Percentiles rank a stretch among this genome's conserved stretches.
Evolutionary conservation across 2,329 filamentous ascomycete genomes (phyloP).

Genomic region (Sphaerulina vaccinii): DNA sequence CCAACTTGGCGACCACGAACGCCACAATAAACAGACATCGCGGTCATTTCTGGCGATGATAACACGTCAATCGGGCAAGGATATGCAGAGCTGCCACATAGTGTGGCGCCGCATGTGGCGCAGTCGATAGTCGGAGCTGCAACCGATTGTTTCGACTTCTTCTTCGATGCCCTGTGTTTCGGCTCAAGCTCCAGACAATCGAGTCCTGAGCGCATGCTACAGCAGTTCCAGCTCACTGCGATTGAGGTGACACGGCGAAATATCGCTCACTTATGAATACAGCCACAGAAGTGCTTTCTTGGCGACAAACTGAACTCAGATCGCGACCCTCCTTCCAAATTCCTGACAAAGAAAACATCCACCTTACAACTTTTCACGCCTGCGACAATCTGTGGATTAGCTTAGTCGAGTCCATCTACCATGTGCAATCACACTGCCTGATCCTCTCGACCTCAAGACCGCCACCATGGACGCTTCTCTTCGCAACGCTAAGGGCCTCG

Average conservation of each 20-base stretch:
- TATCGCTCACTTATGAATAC: too few species aligned
- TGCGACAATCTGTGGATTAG: neutral
- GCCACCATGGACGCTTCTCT: slow-evolving; percentile 42
- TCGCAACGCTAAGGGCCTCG: slow-evolving; percentile 43
- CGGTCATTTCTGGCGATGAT: neutral
- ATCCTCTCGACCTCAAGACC: neutral
- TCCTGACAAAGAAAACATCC: too few species aligned
- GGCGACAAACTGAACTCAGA: too few species aligned
- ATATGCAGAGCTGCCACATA: neutral
- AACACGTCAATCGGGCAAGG: neutral
- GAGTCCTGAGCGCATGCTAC: too few species aligned
- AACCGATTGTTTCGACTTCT: too few species aligned
- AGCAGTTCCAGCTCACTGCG: too few species aligned
- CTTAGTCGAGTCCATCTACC: neutral
- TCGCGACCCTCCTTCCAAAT: too few species aligned
- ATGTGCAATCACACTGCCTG: slow-evolving; percentile 26
- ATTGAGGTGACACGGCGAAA: too few species aligned
- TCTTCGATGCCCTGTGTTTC: too few species aligned
- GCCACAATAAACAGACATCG: neutral
- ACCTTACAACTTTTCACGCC: neutral
- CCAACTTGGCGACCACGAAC: neutral
- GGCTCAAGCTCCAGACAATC: too few species aligned
- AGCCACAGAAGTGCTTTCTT: too few species aligned
- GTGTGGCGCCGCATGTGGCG: neutral
- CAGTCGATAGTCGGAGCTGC: too few species aligned